Base-by-base conservation (phyloP, 306 rosid species). In the Vigna radiata region DNA sequence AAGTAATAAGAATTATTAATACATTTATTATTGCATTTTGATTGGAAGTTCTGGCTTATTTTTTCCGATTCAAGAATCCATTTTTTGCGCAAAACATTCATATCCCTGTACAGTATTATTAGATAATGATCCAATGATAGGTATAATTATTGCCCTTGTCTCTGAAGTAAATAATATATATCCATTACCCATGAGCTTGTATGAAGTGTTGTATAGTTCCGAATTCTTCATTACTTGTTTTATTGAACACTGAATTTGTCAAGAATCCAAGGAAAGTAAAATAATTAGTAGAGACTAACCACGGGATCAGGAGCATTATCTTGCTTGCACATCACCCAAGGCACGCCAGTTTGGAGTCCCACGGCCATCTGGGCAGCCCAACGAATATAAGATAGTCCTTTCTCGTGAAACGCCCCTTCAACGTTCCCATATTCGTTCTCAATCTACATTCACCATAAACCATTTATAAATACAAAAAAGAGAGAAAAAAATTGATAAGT, bases 261-360 rank as follows among this genome's bases (percentile, higher is more conserved):
- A 56, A 44, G 36, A 61, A 36, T 70, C 21, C 18, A 3, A 16
- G 39, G 39, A 56, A 33, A 11, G 27, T 47, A 72, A 49, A 49
- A 31, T 18, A 41, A 15, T 0, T 13, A 2, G 9, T n/a, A 59
- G 76, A 77, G 56, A 87, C 87, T 79, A 67, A 91, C 98, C 93
- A 95, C 84, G 0, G 93, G 91, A 68, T 86, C 93, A 18, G 97
- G 98, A 78, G 98, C 98, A 84, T 94, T 91, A 2, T 89, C 82
- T 88, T 94, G 98, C 76, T 83, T 90, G 81, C 98, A 95, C 98
- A 95, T 95, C 8, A 78, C 63, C 97, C 98, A 92, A 21, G 98
- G 98, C 70, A 88, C 97, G 55, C 97, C 97, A 49, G 92, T 95
- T 71, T 89, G 85, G 70, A 88, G 93, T 33, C 88, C 86, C 39